A percentile compares a stretch with the other conserved stretches of the same genome.
These are phyloP conservation scores for Euryodendron excelsum DNA, from an alignment of 148 eudicot species.

Conservation along the genomic window DNA sequence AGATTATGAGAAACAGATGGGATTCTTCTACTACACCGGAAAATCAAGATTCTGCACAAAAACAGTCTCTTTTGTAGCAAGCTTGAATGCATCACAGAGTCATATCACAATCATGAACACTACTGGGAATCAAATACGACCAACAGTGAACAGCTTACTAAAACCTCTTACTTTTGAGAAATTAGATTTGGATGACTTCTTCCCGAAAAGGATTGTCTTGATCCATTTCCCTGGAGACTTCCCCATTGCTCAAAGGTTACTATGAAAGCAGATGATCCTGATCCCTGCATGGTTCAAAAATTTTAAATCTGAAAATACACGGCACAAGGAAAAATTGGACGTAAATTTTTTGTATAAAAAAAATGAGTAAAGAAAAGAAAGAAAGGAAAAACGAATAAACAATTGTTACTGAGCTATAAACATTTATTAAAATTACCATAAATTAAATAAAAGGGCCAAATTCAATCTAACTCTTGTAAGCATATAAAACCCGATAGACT, in stretches of 20 bases:
- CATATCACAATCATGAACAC: neutral
- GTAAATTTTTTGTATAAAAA: no score
- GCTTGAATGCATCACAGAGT: neutral
- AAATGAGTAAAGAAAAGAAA: constrained; percentile 8
- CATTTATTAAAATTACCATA: neutral
- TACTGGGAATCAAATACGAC: neutral
- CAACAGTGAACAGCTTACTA: neutral
- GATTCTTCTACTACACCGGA: neutral
- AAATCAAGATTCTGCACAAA: neutral
- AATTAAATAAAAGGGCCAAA: neutral
- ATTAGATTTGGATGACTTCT: constrained; percentile 71
- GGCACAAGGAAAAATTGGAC: neutral
- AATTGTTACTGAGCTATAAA: neutral
- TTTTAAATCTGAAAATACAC: neutral
- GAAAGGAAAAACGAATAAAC: neutral
- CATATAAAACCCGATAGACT: neutral
- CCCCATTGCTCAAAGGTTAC: constrained; percentile 53
- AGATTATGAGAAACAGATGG: neutral
- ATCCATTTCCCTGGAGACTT: constrained; percentile 98
- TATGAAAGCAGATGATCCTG: constrained; percentile 19
- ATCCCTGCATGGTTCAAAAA: constrained; percentile 28
- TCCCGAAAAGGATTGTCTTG: constrained; percentile 80
- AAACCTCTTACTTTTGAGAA: constrained; percentile 49
- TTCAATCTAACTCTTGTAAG: neutral
- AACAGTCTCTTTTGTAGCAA: neutral